Conservation (phyloP, 495 filamentous ascomycete genomes). For the Tuber calosporum region DNA sequence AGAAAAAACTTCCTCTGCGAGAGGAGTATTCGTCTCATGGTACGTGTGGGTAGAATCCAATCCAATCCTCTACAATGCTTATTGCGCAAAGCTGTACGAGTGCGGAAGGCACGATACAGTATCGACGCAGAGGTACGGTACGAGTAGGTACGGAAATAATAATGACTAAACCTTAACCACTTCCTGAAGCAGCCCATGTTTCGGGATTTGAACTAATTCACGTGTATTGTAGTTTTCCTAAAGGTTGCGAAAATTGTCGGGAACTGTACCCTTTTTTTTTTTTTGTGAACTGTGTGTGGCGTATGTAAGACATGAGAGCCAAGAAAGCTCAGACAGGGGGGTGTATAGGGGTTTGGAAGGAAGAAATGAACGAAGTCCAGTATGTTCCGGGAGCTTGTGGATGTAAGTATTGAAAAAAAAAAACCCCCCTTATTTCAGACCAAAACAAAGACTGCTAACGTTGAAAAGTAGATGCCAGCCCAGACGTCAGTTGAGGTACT, state of each 20-base stretch:
- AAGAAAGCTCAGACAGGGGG: too few relatives aligned
- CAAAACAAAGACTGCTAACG: too few relatives aligned
- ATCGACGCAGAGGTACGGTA: neutral
- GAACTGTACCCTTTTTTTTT: too few relatives aligned
- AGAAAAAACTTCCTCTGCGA: neutral
- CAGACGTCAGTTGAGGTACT: neutral
- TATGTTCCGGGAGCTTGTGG: too few relatives aligned
- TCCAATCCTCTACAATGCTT: neutral
- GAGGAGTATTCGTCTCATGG: neutral
- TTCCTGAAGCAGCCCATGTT: neutral
- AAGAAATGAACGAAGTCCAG: too few relatives aligned
- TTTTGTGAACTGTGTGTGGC: too few relatives aligned
- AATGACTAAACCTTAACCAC: neutral
- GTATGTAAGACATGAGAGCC: too few relatives aligned
- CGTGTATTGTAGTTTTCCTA: neutral
- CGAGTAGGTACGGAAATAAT: too few relatives aligned
- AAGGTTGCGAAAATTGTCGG: too few relatives aligned
- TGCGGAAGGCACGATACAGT: neutral
- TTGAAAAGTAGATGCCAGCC: neutral
- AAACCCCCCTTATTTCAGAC: too few relatives aligned
- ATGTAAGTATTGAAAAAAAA: too few relatives aligned
- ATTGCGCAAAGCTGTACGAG: neutral
- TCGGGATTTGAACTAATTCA: neutral
- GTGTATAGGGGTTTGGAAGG: too few relatives aligned
- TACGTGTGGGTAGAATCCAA: neutral